A percentile compares a stretch with the other conserved stretches of the same genome.
These are phyloP conservation scores for Pseudocercospora eumusae DNA, from an alignment of 2,329 filamentous ascomycete genomes.

Conservation along the genomic window DNA sequence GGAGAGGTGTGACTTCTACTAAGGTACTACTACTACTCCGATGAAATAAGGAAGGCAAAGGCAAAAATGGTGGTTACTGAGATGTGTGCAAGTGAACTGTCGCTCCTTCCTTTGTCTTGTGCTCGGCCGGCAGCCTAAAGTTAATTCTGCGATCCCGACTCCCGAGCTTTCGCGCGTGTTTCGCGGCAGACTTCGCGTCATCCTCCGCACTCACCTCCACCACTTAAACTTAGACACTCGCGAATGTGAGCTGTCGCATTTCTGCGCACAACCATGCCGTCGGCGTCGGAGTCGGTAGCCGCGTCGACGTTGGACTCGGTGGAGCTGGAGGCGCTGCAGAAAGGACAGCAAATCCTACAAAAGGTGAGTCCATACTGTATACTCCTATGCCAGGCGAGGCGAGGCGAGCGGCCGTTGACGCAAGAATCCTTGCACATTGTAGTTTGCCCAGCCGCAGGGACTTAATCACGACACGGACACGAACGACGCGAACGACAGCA, in stretches of 20 bases:
- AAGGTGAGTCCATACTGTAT: constrained; percentile 24
- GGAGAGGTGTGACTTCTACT: background rate
- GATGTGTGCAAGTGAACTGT: background rate
- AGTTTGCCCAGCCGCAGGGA: constrained; percentile 21
- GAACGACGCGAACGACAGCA: background rate
- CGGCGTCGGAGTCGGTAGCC: constrained; percentile 32
- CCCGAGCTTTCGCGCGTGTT: background rate
- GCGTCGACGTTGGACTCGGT: constrained; percentile 34
- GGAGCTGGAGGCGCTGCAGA: constrained; percentile 24
- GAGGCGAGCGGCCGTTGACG: constrained; percentile 29
- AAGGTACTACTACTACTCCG: no score
- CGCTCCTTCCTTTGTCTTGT: background rate
- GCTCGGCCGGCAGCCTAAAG: background rate
- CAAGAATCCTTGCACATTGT: constrained; percentile 31
- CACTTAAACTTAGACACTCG: constrained; percentile 3
- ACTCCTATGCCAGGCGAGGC: background rate
- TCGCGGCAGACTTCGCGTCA: constrained; percentile 9
- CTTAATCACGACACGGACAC: constrained; percentile 21
- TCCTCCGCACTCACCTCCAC: constrained; percentile 4
- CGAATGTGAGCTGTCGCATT: constrained; percentile 13
- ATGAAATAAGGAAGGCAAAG: background rate
- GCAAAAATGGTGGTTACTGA: background rate
- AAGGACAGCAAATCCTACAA: constrained; percentile 26
- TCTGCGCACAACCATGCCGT: background rate
- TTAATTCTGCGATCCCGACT: constrained; percentile 1